phyloP scores from a whole-genome alignment of 176 grass and related monocot species.

The Zizania latifolia region DNA sequence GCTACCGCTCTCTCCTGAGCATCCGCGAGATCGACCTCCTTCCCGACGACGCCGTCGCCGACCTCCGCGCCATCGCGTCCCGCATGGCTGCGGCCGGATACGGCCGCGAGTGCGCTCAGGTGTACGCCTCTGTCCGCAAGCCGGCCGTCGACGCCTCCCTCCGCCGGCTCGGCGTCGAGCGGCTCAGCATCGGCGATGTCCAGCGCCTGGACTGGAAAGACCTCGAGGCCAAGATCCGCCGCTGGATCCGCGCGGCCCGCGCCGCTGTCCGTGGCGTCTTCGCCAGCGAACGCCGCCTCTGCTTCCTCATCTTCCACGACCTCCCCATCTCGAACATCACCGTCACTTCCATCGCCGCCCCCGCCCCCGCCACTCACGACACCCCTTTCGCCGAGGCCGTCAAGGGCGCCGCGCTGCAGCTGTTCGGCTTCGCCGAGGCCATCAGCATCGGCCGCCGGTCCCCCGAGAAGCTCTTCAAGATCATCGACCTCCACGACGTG shows the following conservation, averaged over 20 bases:
- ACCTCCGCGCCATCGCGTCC: slow-evolving; percentile 61
- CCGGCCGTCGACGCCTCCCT: slow-evolving; percentile 62
- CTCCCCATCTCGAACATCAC: slow-evolving; percentile 25
- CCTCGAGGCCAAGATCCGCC: slow-evolving; percentile 65
- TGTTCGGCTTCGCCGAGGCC: slow-evolving; percentile 91
- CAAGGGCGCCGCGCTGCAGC: slow-evolving; percentile 86
- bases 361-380: slow-evolving; percentile 40
- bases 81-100: slow-evolving; percentile 68
- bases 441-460: slow-evolving; percentile 89
- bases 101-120: slow-evolving; percentile 90
- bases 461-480: slow-evolving; percentile 96
- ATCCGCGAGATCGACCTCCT: slow-evolving; percentile 88
- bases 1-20: slow-evolving; percentile 57
- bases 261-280: slow-evolving; percentile 65
- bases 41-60: slow-evolving; percentile 60
- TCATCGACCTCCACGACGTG: slow-evolving; percentile 84
- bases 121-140: slow-evolving; percentile 82
- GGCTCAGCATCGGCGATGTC: slow-evolving; percentile 87
- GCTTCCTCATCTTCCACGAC: slow-evolving; percentile 47
- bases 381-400: slow-evolving; percentile 72
- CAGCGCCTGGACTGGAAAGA: slow-evolving; percentile 72
- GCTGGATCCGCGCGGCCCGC: slow-evolving; percentile 64
- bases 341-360: neutral
- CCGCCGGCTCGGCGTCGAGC: slow-evolving; percentile 79
- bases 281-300: slow-evolving; percentile 67